Conservation (phyloP, 164 flowering plant species). For the Litsea cubeba region DNA sequence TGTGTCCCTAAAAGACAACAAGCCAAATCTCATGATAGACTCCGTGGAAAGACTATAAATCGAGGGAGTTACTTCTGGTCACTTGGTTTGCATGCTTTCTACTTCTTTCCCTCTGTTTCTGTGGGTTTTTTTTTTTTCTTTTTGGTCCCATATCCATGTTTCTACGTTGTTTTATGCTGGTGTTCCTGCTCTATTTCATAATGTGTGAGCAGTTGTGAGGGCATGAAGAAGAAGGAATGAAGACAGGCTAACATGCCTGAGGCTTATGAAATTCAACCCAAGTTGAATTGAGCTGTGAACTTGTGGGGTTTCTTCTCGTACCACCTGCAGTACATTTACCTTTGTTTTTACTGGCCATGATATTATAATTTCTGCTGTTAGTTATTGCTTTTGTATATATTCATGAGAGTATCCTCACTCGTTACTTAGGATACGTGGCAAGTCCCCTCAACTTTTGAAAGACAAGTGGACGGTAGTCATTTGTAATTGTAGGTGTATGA, state of each 20-base stretch:
- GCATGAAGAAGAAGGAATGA: neutral
- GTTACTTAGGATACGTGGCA: no score
- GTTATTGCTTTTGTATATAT: neutral
- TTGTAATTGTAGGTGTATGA: no score
- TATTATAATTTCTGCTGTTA: neutral
- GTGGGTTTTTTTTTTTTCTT: slow-evolving; percentile 55
- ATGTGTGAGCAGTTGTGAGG: slow-evolving; percentile 15
- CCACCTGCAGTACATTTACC: neutral
- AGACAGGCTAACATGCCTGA: slow-evolving; percentile 6
- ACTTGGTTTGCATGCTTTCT: slow-evolving; percentile 66
- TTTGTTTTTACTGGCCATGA: neutral
- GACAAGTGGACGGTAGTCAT: no score
- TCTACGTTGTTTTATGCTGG: slow-evolving; percentile 38
- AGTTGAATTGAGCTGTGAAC: slow-evolving; percentile 3
- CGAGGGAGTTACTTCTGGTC: slow-evolving; percentile 85
- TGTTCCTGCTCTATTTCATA: slow-evolving; percentile 56
- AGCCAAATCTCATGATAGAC: slow-evolving; percentile 33
- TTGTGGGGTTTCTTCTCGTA: neutral
- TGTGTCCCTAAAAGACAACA: slow-evolving; percentile 27
- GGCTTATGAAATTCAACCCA: neutral
- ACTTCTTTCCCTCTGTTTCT: slow-evolving; percentile 72
- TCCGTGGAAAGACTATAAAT: slow-evolving; percentile 72
- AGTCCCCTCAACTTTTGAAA: no score
- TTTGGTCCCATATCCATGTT: slow-evolving; percentile 87
- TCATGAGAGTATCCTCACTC: neutral